These are phyloP conservation scores for Hypoxylon sp. DNA, from an alignment of 2,329 filamentous ascomycete species.

Conservation along the genomic window DNA sequence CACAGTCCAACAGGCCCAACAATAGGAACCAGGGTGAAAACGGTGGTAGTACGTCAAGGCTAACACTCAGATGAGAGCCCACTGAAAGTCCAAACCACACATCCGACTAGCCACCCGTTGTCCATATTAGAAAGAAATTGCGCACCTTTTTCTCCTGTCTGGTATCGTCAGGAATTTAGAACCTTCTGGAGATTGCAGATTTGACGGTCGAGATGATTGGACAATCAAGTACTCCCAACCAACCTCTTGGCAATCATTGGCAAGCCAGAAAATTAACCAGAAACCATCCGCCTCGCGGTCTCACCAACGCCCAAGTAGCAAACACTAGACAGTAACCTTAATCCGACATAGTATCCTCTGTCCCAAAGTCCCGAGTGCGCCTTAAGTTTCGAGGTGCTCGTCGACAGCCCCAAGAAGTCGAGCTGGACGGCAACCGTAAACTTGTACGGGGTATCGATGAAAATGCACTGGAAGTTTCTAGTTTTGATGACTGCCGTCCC, in stretches of 20 bases:
- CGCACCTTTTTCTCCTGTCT: conserved; percentile 3
- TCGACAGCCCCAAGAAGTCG: conserved; percentile 17
- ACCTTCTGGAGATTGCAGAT: conserved; percentile 1
- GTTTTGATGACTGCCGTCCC: conserved; percentile 36
- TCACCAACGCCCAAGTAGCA: conserved; percentile 38
- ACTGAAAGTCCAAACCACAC: conserved; percentile 7
- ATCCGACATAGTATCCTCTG: conserved; percentile 33
- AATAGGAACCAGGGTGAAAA: conserved; percentile 9
- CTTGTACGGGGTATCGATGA: conserved; percentile 41
- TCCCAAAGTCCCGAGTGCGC: conserved; percentile 35
- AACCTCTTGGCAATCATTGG: conserved; percentile 5
- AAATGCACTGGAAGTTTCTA: conserved; percentile 36
- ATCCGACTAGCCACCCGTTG: conserved; percentile 17
- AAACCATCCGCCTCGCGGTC: conserved; percentile 21
- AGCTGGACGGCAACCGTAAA: conserved; percentile 27
- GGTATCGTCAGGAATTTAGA: neutral
- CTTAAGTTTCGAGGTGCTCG: conserved; percentile 33
- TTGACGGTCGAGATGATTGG: conserved; percentile 20
- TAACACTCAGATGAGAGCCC: conserved; percentile 29
- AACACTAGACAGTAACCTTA: conserved; percentile 36
- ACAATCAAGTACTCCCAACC: conserved; percentile 16
- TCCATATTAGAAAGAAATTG: conserved; percentile 16
- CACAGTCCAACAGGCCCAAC: conserved; percentile 33
- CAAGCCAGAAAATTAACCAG: conserved; percentile 15
- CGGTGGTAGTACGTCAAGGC: conserved; percentile 21